Base-by-base conservation (phyloP, 2,329 filamentous ascomycete species). In the Xylariales sp. region DNA sequence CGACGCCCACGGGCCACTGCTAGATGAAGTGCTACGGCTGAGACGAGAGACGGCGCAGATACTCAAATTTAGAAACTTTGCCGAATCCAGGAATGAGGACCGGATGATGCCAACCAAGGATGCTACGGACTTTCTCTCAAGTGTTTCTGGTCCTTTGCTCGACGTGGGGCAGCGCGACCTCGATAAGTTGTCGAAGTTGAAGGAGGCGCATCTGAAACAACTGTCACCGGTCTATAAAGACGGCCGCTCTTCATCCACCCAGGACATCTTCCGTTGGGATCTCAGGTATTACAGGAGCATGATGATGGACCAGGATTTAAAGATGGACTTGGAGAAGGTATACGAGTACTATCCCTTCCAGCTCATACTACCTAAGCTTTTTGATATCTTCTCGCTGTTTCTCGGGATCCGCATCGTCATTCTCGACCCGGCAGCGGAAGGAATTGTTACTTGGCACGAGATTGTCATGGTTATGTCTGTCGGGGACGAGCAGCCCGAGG, bases 221-320 rank as follows among this genome's bases (percentile, higher is more conserved):
- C 18, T 24, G 6, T 27, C 34, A 9, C 15, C 34, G 9, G 21
- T 10, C 10, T 6, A 22, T 12, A 14, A 24, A 21, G 34, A 37
- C 20, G 34, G 25, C 10, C 8, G 15, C 14, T 16, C 29, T 10
- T 37, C 34, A 9, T 24, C 19, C 21, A 15, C 20, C 21, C n/a
- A 16, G 5, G 21, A n/a, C 21, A 37, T 37, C 19, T 37, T 37
- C 20, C 34, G 34, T 14, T 37, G 34, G 34, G 34, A 39, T 27
- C 6, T n/a, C 11, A 5, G 10, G 16, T 39, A 39, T 18, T 39
- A 39, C 36, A 39, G 10, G 25, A 9, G 16, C 25, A 25, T 39
- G 21, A 18, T 12, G 22, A 39, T 15, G 18, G 6, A n/a, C 6
- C 8, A 37, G 24, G 14, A 31, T 11, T 28, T 14, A 9, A 15